A percentile compares a stretch with the other conserved stretches of the same genome.
These are phyloP conservation scores for Fusarium sp. DNA, from an alignment of 2,329 filamentous ascomycete species.

Conservation along the genomic window DNA sequence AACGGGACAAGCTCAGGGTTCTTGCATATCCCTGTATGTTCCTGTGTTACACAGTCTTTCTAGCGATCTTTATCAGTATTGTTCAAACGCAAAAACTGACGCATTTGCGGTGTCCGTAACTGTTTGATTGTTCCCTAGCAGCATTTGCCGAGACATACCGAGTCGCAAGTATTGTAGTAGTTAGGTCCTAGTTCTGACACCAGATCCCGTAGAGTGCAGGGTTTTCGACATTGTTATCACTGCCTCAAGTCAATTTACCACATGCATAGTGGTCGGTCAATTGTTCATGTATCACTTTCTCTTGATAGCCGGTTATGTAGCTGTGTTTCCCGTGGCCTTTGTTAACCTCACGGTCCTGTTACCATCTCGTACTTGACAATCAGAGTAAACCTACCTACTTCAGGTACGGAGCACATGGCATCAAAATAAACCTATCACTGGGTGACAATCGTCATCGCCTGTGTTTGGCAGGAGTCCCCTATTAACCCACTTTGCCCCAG, in stretches of 20 bases:
- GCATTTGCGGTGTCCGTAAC: background rate
- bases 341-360: background rate
- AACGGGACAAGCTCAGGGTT: conserved; percentile 24
- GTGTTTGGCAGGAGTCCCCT: conserved; percentile 2
- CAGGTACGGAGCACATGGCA: background rate
- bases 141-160: background rate
- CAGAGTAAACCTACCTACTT: background rate
- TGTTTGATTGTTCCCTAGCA: background rate
- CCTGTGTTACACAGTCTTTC: background rate
- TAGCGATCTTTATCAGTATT: background rate
- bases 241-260: background rate
- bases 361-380: background rate
- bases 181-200: background rate
- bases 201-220: background rate
- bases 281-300: background rate
- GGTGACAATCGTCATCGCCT: conserved; percentile 9
- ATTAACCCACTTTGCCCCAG: conserved; percentile 3
- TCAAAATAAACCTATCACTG: background rate
- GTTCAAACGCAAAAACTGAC: background rate
- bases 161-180: conserved; percentile 9
- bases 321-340: background rate
- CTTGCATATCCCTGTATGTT: conserved; percentile 14
- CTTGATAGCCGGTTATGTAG: background rate
- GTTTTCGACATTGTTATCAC: background rate
- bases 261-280: background rate